Evolutionary conservation across 176 grass and related monocot genomes (phyloP).

Genomic region (Avena sativa): DNA sequence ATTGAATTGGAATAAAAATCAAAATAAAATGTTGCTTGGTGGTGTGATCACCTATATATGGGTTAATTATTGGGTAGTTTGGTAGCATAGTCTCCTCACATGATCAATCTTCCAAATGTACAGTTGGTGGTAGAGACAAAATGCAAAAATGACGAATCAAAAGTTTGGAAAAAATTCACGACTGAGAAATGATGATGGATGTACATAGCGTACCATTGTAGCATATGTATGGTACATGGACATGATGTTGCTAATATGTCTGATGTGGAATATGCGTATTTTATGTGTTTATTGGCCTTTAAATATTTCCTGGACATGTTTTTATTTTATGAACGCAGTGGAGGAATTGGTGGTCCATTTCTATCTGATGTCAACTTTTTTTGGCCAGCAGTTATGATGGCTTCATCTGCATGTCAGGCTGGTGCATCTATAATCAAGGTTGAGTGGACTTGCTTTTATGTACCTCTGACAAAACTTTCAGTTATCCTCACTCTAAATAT

Average conservation of each 20-base stretch:
- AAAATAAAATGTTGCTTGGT: neutral
- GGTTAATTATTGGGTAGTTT: neutral
- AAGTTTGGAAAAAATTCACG: neutral
- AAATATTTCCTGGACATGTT: slow-evolving; percentile 20
- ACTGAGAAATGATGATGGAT: neutral
- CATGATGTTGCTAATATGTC: neutral
- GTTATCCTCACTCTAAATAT: slow-evolving; percentile 32
- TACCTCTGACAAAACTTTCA: slow-evolving; percentile 37
- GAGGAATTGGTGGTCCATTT: slow-evolving; percentile 61
- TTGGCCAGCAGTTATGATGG: slow-evolving; percentile 87
- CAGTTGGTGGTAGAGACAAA: slow-evolving; percentile 1
- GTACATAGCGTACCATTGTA: neutral
- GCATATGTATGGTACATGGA: neutral
- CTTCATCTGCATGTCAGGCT: slow-evolving; percentile 84
- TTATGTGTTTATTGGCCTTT: slow-evolving; percentile 33
- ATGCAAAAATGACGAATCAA: slow-evolving; percentile 34
- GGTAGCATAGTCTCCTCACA: neutral
- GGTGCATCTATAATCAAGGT: slow-evolving; percentile 96
- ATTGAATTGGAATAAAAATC: slow-evolving; percentile 7
- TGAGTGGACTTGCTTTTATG: slow-evolving; percentile 17
- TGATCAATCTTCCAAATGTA: slow-evolving; percentile 9
- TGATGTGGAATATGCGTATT: neutral
- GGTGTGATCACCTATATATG: slow-evolving; percentile 9
- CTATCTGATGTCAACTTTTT: slow-evolving; percentile 66
- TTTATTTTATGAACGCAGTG: slow-evolving; percentile 62